Conservation (phyloP, 805 yeast species). For the Spathaspora hagerdaliae region DNA sequence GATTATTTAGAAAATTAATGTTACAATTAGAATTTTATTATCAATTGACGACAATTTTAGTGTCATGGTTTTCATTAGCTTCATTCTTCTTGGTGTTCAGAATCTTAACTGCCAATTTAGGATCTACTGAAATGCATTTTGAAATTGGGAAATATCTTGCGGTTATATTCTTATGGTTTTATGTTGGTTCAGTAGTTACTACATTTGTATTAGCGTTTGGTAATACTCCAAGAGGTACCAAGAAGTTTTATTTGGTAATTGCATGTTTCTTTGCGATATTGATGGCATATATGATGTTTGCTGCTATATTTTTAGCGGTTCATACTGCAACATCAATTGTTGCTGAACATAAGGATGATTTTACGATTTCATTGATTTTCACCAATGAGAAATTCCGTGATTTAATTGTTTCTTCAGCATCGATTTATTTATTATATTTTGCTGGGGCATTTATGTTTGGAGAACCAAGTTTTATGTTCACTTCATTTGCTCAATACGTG, state of each 20-base stretch:
- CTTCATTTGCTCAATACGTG: conserved; percentile 80
- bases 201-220: conserved; percentile 91
- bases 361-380: conserved; percentile 47
- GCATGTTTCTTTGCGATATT: conserved; percentile 78
- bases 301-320: conserved; percentile 77
- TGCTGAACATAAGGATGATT: conserved; percentile 37
- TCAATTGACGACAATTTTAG: conserved; percentile 67
- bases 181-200: conserved; percentile 72
- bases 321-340: conserved; percentile 60
- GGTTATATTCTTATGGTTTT: conserved; percentile 80
- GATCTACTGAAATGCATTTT: conserved; percentile 55
- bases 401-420: conserved; percentile 75
- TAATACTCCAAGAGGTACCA: conserved; percentile 89
- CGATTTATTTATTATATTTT: conserved; percentile 80
- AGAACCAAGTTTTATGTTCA: conserved; percentile 91
- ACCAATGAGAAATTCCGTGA: conserved; percentile 76
- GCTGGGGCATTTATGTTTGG: conserved; percentile 75
- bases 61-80: conserved; percentile 91
- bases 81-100: conserved; percentile 88
- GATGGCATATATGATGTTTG: conserved; percentile 87
- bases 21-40: conserved; percentile 86
- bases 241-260: conserved; percentile 67
- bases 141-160: conserved; percentile 74
- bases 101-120: conserved; percentile 77
- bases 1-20: conserved; percentile 70